phyloP scores from a whole-genome alignment of 2,329 filamentous ascomycete genomes.

The Rutstroemia sp. region DNA sequence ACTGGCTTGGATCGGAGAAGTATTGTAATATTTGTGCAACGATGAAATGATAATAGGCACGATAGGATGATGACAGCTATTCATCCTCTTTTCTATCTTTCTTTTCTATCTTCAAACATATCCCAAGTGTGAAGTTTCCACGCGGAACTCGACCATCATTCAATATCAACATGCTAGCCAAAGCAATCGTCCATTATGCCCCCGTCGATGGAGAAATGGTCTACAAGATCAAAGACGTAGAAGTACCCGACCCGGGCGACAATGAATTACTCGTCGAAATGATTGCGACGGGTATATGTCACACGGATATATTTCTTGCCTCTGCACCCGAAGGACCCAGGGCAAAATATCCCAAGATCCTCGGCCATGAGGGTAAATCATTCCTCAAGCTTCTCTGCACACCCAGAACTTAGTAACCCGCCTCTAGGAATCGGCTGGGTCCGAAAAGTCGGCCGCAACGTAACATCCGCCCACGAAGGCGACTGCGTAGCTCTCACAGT shows the following conservation, averaged over 20 bases:
- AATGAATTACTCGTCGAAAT: constrained; percentile 8
- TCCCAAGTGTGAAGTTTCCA: no score
- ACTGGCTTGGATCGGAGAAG: no score
- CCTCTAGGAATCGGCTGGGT: constrained; percentile 5
- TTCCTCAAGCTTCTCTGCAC: not conserved
- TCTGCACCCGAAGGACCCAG: not conserved
- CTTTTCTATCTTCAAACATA: no score
- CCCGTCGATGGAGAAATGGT: not conserved
- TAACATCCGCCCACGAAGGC: not conserved
- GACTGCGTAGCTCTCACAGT: constrained; percentile 5
- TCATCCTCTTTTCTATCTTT: not conserved
- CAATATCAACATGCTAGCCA: not conserved
- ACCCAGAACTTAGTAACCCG: not conserved
- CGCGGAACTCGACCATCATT: no score
- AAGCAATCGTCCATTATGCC: constrained; percentile 1
- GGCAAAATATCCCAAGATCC: constrained; percentile 4
- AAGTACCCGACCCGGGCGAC: not conserved
- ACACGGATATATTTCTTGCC: constrained; percentile 3
- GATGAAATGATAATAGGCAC: no score
- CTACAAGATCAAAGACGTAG: not conserved
- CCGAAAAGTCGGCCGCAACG: not conserved
- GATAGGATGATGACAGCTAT: no score
- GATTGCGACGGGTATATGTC: constrained; percentile 7
- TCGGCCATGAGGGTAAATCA: constrained; percentile 10
- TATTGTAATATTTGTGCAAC: no score